A percentile compares a stretch with the other conserved stretches of the same genome.
These are phyloP conservation scores for Yamadazyma nakazawae DNA, from an alignment of 805 yeast genomes.

Conservation along the genomic window DNA sequence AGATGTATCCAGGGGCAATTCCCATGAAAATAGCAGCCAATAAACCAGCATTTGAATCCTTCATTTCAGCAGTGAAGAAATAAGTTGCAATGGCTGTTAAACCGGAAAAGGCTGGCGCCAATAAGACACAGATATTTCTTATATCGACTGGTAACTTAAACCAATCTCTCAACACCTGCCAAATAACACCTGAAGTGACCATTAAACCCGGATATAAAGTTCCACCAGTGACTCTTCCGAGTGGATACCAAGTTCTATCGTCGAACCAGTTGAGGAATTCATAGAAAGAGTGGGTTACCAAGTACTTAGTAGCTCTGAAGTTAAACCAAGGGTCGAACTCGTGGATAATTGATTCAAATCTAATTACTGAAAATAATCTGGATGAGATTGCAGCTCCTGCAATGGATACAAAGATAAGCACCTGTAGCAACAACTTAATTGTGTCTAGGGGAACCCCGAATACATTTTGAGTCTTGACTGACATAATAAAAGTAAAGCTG, in stretches of 20 bases:
- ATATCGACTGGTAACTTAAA: slow-evolving; percentile 85
- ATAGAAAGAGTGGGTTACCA: slow-evolving; percentile 79
- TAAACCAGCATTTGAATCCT: slow-evolving; percentile 84
- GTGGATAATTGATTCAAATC: slow-evolving; percentile 95
- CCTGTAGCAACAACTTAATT: slow-evolving; percentile 50
- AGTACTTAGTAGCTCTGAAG: slow-evolving; percentile 91
- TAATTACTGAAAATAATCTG: slow-evolving; percentile 90
- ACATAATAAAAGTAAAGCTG: slow-evolving; percentile 2
- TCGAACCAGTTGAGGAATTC: slow-evolving; percentile 98
- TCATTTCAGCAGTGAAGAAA: slow-evolving; percentile 83
- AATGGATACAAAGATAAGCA: slow-evolving; percentile 66
- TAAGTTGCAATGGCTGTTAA: slow-evolving; percentile 89
- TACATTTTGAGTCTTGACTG: slow-evolving; percentile 24
- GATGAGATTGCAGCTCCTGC: slow-evolving; percentile 92
- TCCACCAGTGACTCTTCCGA: slow-evolving; percentile 99
- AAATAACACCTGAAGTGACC: slow-evolving; percentile 94
- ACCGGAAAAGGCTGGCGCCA: slow-evolving; percentile 96
- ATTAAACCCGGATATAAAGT: slow-evolving; percentile 96
- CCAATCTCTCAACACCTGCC: slow-evolving; percentile 61
- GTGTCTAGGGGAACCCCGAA: slow-evolving; percentile 31
- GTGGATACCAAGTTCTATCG: slow-evolving; percentile 98
- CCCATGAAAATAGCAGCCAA: slow-evolving; percentile 94
- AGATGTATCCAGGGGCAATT: slow-evolving; percentile 97
- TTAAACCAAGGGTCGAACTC: slow-evolving; percentile 98
- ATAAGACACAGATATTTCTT: slow-evolving; percentile 89